Evolutionary conservation across 2,329 filamentous ascomycete species (phyloP).

Genomic region (Talaromyces sp.): DNA sequence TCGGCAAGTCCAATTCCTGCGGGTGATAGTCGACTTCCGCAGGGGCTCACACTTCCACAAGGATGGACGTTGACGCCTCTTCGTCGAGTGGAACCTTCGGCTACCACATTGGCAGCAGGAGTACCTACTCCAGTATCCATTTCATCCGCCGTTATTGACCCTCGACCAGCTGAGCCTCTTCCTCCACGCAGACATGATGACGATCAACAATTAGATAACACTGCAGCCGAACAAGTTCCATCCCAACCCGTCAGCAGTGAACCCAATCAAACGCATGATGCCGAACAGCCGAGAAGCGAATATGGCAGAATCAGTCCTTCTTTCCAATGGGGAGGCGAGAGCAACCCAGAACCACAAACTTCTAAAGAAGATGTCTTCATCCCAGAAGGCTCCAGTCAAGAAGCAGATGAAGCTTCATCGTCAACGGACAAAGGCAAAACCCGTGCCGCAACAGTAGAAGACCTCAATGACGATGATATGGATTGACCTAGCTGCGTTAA

Average conservation of each 20-base stretch:
- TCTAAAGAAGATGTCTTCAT: conserved; percentile 30
- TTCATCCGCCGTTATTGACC: conserved; percentile 1
- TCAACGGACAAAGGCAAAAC: conserved; percentile 34
- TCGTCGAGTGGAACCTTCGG: conserved; percentile 27
- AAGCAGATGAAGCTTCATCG: background rate
- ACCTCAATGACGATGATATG: conserved; percentile 26
- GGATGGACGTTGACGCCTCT: conserved; percentile 52
- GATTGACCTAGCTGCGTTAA: background rate
- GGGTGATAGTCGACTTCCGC: conserved; percentile 48
- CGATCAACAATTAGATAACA: background rate
- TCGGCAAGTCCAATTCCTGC: conserved; percentile 32
- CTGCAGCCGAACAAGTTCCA: background rate
- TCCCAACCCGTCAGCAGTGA: background rate
- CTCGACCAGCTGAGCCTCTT: background rate
- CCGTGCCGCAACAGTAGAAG: conserved; percentile 35
- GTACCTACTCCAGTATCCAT: background rate
- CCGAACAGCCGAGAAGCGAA: background rate
- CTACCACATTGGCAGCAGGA: background rate
- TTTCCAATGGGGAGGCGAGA: background rate
- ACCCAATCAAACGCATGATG: background rate
- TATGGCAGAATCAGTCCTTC: background rate
- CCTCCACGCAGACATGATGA: background rate
- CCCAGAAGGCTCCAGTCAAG: conserved; percentile 15
- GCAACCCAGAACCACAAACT: conserved; percentile 20
- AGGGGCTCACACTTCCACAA: conserved; percentile 50